Conservation (phyloP, 2,329 filamentous ascomycete genomes). For the Calonectria naviculata region DNA sequence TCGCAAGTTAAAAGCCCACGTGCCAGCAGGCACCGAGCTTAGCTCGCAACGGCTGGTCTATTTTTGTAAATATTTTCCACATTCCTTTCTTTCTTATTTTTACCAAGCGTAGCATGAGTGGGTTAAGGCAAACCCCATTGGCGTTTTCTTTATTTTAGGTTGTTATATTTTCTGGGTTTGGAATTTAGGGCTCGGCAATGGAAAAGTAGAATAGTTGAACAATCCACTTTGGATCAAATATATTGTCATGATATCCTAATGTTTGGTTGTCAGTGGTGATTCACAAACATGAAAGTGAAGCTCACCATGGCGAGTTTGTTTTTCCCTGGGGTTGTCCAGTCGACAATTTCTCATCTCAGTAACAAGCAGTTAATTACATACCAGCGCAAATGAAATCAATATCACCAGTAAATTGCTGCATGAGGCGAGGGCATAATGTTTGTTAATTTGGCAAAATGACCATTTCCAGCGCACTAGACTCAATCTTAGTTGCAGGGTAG, state of each 20-base stretch:
- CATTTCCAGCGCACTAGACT: not conserved
- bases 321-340: too few relatives aligned
- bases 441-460: not conserved
- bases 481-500: not conserved
- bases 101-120: not conserved
- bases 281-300: not conserved
- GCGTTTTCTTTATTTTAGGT: not conserved
- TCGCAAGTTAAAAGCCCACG: not conserved
- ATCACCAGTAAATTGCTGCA: not conserved
- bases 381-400: not conserved
- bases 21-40: not conserved
- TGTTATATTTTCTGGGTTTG: not conserved
- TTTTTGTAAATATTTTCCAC: not conserved
- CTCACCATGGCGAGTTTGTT: too few relatives aligned
- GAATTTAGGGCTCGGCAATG: not conserved
- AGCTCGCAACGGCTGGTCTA: not conserved
- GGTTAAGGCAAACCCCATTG: not conserved
- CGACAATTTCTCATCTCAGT: not conserved
- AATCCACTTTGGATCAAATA: not conserved
- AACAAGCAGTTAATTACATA: not conserved
- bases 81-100: not conserved
- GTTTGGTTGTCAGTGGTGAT: not conserved
- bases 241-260: too few relatives aligned
- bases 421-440: not conserved
- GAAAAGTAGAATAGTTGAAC: not conserved